Evolutionary conservation across 2,329 filamentous ascomycete genomes (phyloP), one percentile per base, ranked within the genome.

Genomic region (Alternaria arbusti): DNA sequence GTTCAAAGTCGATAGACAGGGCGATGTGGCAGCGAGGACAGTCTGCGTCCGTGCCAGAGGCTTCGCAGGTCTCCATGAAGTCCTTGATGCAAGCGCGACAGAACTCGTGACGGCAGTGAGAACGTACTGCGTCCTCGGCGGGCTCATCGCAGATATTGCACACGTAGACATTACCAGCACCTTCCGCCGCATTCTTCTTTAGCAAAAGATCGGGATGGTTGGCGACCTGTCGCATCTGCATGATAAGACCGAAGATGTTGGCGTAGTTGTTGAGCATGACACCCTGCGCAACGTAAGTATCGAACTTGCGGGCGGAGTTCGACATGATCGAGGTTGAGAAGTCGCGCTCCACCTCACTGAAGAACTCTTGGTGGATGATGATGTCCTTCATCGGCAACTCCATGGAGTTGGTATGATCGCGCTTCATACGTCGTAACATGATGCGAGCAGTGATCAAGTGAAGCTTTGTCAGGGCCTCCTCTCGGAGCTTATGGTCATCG

Each of bases 201-300:
- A 98, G 82, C 52, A 99, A 91, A 36, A 99, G 82, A 81, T 99
- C 96, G 0, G 96, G 96, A 77, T 99, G 96, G 70, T 99, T 96
- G 8, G 96, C 94, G 25, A 97, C 93, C 82, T 99, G 96, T 59
- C 96, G 91, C 95, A 99, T 98, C 80, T 97, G 94, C 93, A 98
- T 98, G 76, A 99, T 97, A 59, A 99, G 86, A 76, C 94, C 95
- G 74, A 99, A 99, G 69, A 99, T 98, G 79, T 99, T 99, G 83
- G 96, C 96, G 72, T 98, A 98, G 78, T 79, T 79, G 84, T 98
- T 86, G 55, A 99, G 87, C 80, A 99, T 89, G 20, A 98, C 95
- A 83, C 94, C 94, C 67, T 94, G 92, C 17, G 93, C 91, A 40
- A 98, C 96, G 70, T 98, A 99, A 0, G 94, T 98, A 75, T 98